Evolutionary conservation across 129 eudicot genomes (phyloP).

Genomic region (Rutidosis leptorrhynchoides): DNA sequence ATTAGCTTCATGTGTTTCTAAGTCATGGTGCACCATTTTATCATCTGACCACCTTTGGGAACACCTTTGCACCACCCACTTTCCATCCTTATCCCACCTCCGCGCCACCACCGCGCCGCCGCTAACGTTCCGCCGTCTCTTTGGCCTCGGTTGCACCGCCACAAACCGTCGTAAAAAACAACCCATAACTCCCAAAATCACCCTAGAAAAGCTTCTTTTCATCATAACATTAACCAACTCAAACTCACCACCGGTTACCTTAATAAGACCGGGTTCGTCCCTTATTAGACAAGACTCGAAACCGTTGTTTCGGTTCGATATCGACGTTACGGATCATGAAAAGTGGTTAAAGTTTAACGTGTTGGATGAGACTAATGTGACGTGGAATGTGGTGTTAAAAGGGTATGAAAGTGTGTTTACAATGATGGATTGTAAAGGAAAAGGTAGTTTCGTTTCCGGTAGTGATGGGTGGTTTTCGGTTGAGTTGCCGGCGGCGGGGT

Average conservation of each 20-base stretch:
- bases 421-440: constrained; percentile 64
- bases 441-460: constrained; percentile 50
- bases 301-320: constrained; percentile 52
- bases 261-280: constrained; percentile 32
- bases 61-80: constrained; percentile 46
- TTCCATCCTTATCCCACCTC: constrained; percentile 58
- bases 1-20: constrained; percentile 51
- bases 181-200: constrained; percentile 44
- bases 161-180: constrained; percentile 39
- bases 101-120: constrained; percentile 28
- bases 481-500: constrained; percentile 70
- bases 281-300: constrained; percentile 21
- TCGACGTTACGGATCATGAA: constrained; percentile 25
- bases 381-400: constrained; percentile 53
- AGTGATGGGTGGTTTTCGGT: constrained; percentile 70
- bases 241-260: constrained; percentile 20
- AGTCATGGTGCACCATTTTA: constrained; percentile 54
- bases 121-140: constrained; percentile 45
- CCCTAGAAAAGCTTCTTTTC: constrained; percentile 38
- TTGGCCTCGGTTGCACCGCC: constrained; percentile 45
- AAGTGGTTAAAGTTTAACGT: constrained; percentile 28
- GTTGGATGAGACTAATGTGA: constrained; percentile 44
- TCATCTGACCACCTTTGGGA: constrained; percentile 81
- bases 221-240: constrained; percentile 39
- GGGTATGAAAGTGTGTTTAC: constrained; percentile 62